These are phyloP conservation scores for Acer yangbiense DNA, from an alignment of 345 rosid species.

Conservation along the genomic window DNA sequence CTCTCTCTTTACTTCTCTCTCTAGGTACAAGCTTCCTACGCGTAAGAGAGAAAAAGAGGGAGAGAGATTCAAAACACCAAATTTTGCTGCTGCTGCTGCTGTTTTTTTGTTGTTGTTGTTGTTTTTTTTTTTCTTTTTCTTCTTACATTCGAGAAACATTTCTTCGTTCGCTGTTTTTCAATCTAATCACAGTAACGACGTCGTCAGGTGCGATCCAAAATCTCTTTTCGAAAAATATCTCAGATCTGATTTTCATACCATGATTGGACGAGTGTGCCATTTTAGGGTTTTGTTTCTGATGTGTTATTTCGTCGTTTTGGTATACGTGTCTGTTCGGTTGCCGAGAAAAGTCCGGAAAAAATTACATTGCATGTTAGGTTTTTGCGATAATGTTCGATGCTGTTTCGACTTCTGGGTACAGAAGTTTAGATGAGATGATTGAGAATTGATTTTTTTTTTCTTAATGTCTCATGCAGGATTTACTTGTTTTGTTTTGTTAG, in stretches of 20 bases:
- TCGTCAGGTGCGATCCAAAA: conserved; percentile 18
- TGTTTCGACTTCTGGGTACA: background rate
- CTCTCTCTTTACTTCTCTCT: conserved; percentile 10
- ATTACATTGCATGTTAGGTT: background rate
- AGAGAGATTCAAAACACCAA: background rate
- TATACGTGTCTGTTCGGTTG: background rate
- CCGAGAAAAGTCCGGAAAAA: background rate
- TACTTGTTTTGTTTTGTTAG: background rate
- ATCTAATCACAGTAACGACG: background rate
- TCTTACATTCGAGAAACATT: background rate
- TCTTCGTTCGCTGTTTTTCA: background rate
- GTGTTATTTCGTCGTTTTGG: background rate
- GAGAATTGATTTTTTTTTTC: background rate
- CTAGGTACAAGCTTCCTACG: background rate
- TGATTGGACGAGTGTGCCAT: background rate
- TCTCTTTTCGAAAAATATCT: background rate
- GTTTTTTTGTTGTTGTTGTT: no score
- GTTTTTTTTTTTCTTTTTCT: no score
- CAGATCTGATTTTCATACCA: conserved; percentile 18
- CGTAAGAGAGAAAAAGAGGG: background rate
- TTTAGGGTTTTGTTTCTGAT: background rate
- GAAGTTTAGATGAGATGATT: background rate
- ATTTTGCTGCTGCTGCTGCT: background rate
- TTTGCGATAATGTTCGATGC: background rate
- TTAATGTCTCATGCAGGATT: background rate